Base-by-base conservation (phyloP, 306 rosid genomes). In the Sesbania bispinosa region DNA sequence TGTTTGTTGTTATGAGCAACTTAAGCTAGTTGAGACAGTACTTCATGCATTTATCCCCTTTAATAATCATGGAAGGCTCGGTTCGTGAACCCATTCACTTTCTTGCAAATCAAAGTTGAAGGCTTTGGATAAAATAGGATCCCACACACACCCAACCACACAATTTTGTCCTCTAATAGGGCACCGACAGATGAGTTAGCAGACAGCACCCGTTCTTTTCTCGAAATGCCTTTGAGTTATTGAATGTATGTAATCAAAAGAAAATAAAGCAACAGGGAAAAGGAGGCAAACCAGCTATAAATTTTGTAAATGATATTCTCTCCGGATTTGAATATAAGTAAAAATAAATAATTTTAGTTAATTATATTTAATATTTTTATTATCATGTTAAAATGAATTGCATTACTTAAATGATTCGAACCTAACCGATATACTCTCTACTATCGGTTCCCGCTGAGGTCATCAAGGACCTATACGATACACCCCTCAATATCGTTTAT, bases 201-300 rank as follows among this genome's bases (percentile, higher is more conserved):
- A 62, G 84, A 80, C 84, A 80, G 10, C 52, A 32, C 18, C 69
- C 77, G 74, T 63, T 16, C 41, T 75, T 80, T 80, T 75, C 80
- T 69, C 69, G 3, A 45, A 11, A 8, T 66, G 59, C 51, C 83
- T 79, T 79, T 73, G n/a, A 27, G 9, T 59, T 46, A 66, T 27
- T 65, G 2, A 66, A 29, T 47, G 59, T 13, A 9, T 66, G 58
- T 42, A 64, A 42, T 43, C 57, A 13, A 7, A 3, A 21, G 2
- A 38, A 0, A 1, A 21, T 4, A 11, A 61, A 20, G 19, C 10
- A 21, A 21, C 36, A 35, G 20, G 45, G 30, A 19, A 20, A 19
- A 61, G 18, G 16, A n/a, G n/a, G n/a, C n/a, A n/a, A n/a, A n/a
- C n/a, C n/a, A n/a, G n/a, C n/a, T n/a, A n/a, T n/a, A n/a, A n/a